phyloP scores from a whole-genome alignment of 1,284 basidiomycete species.

The Porogramme epimiltina region DNA sequence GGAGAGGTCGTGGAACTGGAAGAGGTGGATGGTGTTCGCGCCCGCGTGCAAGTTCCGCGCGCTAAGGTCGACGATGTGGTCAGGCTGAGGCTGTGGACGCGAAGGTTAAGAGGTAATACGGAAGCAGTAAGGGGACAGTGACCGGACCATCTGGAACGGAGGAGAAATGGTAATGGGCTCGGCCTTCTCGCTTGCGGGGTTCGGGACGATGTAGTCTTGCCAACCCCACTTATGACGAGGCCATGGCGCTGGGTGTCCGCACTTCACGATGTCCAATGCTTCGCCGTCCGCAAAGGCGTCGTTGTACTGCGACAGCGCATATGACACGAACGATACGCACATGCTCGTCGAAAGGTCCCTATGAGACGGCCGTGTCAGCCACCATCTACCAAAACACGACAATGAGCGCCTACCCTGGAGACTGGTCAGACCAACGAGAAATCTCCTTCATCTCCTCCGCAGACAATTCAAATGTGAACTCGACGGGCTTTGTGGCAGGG shows the following conservation, averaged over 20 bases:
- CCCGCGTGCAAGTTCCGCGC: slow-evolving; percentile 6
- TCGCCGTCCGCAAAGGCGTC: background rate
- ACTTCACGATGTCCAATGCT: slow-evolving; percentile 4
- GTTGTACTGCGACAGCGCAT: slow-evolving; percentile 3
- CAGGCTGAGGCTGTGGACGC: background rate
- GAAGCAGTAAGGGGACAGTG: background rate
- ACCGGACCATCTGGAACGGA: slow-evolving; percentile 4
- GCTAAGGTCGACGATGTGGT: slow-evolving; percentile 14
- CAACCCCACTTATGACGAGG: slow-evolving; percentile 4
- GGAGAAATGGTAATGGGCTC: slow-evolving; percentile 4
- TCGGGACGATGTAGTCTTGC: slow-evolving; percentile 3
- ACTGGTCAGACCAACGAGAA: slow-evolving; percentile 9
- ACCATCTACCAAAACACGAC: too few relatives aligned
- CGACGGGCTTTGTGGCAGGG: slow-evolving; percentile 4
- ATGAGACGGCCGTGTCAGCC: background rate
- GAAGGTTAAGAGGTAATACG: background rate
- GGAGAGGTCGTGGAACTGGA: slow-evolving; percentile 20
- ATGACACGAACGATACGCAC: slow-evolving; percentile 16
- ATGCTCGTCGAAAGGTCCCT: slow-evolving; percentile 15
- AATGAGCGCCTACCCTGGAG: slow-evolving; percentile 4
- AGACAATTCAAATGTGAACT: slow-evolving; percentile 14
- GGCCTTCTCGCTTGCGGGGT: background rate
- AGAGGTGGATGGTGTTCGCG: slow-evolving; percentile 12
- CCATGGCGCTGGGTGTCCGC: slow-evolving; percentile 12
- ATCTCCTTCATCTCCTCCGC: slow-evolving; percentile 12